Evolutionary conservation across 2,329 filamentous ascomycete species (phyloP), one percentile per base, ranked within the genome.

Genomic region (Aspergillus hortae): DNA sequence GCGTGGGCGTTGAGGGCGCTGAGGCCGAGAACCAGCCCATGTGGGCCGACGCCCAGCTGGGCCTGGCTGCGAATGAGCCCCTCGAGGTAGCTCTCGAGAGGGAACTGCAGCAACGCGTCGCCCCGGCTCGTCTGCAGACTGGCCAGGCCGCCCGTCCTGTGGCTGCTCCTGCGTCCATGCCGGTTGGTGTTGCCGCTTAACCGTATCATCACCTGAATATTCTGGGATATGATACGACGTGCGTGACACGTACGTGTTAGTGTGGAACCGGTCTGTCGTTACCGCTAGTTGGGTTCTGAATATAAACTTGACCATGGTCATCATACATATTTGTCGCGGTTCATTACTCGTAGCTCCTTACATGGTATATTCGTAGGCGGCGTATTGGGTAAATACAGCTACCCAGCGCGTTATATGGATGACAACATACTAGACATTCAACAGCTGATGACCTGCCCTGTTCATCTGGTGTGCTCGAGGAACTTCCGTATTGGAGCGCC

Each of bases 21-120:
- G 73, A 78, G 50, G 75, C 75, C 2, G 80, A 82, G 38, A 79
- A 80, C 60, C 74, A 83, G 67, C 87, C 92, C n/a, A 85, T 99
- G 38, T 99, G 94, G 94, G 94, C 89, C 2, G 86, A 96, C 64
- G 79, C 82, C 63, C 94, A 99, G 79, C 83, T 99, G 51, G 89
- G 87, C 38, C 80, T 96, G 44, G 49, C 51, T 30, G 53, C 62
- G 44, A 81, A 84, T 53, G 79, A 89, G 64, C 77, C 83, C 12
- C 77, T 84, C 46, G 77, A 81, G 66, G 82, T 87, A 67, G 73
- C 80, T 12, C 70, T 84, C 21, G 76, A 79, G 64, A 66, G 71
- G 27, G 70, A 73, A 53, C 62, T 74, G 43, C 54, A 56, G 27
- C 59, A 57, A 11, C 59, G 57, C 10, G 55, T 52, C 17, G 51